phyloP scores from a whole-genome alignment of 2,329 filamentous ascomycete genomes.

The Sordariomycetes sp. region DNA sequence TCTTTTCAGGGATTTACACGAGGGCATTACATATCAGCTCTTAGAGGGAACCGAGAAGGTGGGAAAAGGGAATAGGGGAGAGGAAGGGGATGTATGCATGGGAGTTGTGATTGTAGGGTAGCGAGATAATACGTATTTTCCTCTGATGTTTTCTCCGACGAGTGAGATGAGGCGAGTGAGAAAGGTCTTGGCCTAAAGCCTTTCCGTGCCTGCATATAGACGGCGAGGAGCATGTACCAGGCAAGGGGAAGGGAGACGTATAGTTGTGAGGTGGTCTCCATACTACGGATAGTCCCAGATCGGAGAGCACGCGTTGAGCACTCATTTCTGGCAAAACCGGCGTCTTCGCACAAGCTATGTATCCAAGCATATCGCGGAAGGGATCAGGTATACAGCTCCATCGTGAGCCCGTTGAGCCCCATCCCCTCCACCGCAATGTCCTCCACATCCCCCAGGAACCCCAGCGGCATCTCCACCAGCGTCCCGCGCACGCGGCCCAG shows the following conservation, averaged over 20 bases:
- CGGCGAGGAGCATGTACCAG: neutral
- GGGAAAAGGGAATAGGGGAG: neutral
- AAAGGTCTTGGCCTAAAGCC: neutral
- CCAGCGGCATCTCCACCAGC: conserved; percentile 81
- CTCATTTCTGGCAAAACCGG: no score
- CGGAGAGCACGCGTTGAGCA: no score
- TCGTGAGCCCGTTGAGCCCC: conserved; percentile 59
- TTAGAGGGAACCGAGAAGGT: neutral
- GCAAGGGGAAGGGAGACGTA: neutral
- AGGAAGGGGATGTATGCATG: neutral
- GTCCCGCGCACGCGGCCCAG: conserved; percentile 57
- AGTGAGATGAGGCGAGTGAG: neutral
- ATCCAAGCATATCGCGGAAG: neutral
- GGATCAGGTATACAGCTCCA: conserved; percentile 58
- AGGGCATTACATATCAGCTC: neutral
- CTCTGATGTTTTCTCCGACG: neutral
- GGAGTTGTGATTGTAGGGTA: neutral
- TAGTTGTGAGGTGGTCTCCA: no score
- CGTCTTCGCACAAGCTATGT: neutral
- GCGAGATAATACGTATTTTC: neutral
- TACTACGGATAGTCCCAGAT: no score
- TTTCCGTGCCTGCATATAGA: no score
- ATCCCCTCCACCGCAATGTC: conserved; percentile 81
- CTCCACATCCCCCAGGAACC: conserved; percentile 71
- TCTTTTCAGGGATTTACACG: neutral